These are phyloP conservation scores for Pyrenochaeta sp. DNA, from an alignment of 2,329 filamentous ascomycete genomes.

Conservation along the genomic window DNA sequence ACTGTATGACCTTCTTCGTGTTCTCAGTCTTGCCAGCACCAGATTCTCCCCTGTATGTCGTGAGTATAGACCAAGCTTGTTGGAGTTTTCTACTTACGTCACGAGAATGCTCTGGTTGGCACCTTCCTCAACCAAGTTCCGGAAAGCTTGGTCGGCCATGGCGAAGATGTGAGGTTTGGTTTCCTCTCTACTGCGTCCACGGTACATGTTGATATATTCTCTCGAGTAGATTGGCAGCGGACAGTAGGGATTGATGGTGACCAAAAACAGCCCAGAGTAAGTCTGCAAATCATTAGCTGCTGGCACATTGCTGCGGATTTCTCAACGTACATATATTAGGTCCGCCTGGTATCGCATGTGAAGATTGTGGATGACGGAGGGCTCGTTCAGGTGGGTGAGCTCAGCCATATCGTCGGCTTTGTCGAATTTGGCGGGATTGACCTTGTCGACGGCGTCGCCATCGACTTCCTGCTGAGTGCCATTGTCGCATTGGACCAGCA, in stretches of 20 bases:
- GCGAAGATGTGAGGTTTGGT: conserved; percentile 98
- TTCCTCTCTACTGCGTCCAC: conserved; percentile 87
- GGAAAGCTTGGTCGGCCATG: conserved; percentile 95
- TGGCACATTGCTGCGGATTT: background rate
- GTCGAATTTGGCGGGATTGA: conserved; percentile 99
- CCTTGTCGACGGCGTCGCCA: conserved; percentile 90
- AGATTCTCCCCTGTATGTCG: conserved; percentile 75
- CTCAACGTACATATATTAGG: conserved; percentile 76
- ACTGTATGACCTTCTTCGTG: conserved; percentile 99
- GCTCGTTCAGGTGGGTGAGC: conserved; percentile 95
- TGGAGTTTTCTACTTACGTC: conserved; percentile 62
- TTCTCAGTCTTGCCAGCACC: conserved; percentile 99
- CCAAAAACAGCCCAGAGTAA: conserved; percentile 95
- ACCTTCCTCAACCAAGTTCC: conserved; percentile 93
- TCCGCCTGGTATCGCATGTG: conserved; percentile 95
- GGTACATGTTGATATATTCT: conserved; percentile 99
- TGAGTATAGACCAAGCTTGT: conserved; percentile 22
- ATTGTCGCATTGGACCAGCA: conserved; percentile 93
- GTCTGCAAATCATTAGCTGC: conserved; percentile 63
- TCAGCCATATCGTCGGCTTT: conserved; percentile 99
- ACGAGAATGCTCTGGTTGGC: conserved; percentile 97
- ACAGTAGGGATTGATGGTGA: conserved; percentile 97
- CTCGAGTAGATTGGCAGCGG: conserved; percentile 93
- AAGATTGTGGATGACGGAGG: conserved; percentile 96
- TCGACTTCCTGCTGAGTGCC: conserved; percentile 92